These are phyloP conservation scores for Alternaria longipes DNA, from an alignment of 2,329 filamentous ascomycete species.

Conservation along the genomic window DNA sequence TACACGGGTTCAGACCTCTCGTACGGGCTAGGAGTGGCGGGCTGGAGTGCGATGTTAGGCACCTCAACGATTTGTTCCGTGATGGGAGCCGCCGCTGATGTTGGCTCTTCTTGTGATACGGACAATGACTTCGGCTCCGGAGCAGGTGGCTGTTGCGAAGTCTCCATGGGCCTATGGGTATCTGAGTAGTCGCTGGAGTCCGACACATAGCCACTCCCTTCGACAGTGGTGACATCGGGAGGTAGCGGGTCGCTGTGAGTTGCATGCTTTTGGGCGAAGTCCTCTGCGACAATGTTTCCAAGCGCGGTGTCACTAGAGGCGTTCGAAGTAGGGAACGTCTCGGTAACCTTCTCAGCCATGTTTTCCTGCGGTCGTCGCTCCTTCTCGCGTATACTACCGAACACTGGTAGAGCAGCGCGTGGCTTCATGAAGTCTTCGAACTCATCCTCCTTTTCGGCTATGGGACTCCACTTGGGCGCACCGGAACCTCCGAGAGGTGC, in stretches of 20 bases:
- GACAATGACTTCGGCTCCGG: constrained; percentile 44
- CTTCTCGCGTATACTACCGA: constrained; percentile 76
- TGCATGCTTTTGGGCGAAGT: constrained; percentile 59
- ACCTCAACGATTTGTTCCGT: constrained; percentile 32
- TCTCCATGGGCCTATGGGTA: constrained; percentile 21
- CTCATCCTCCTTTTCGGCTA: constrained; percentile 64
- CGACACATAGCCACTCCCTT: constrained; percentile 71
- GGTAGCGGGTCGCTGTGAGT: constrained; percentile 68
- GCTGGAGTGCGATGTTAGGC: constrained; percentile 48
- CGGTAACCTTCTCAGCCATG: constrained; percentile 63
- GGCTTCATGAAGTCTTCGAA: constrained; percentile 74
- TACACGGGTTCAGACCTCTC: constrained; percentile 39
- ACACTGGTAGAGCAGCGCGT: constrained; percentile 76
- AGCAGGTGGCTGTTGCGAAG: constrained; percentile 21
- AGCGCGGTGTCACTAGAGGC: constrained; percentile 69
- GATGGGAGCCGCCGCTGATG: constrained; percentile 15
- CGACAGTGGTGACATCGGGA: constrained; percentile 74
- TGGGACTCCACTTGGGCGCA: constrained; percentile 57
- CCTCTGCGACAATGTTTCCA: constrained; percentile 65
- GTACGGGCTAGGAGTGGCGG: constrained; percentile 45
- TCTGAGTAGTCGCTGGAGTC: constrained; percentile 57
- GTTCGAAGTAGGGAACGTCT: constrained; percentile 55
- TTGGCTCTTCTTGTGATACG: constrained; percentile 24
- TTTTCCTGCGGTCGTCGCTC: constrained; percentile 60
- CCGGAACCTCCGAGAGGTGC: constrained; percentile 34